Percentiles rank a stretch among this genome's conserved stretches.
Evolutionary conservation across 495 filamentous ascomycete species (phyloP).

Genomic region (Daldinia vernicosa): DNA sequence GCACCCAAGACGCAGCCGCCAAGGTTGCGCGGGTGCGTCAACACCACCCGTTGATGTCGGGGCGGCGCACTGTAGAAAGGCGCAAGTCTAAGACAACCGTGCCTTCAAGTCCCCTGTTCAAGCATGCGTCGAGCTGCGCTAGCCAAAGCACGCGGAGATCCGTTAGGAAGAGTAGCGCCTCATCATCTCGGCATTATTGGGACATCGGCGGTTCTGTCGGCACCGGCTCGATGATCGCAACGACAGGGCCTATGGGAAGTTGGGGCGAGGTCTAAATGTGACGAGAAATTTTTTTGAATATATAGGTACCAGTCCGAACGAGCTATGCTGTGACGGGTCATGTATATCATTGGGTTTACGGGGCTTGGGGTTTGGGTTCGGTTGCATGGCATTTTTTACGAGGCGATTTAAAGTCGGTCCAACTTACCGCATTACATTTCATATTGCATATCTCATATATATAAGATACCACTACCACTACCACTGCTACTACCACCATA

Average conservation of each 20-base stretch:
- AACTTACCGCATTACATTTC: constrained; percentile 14
- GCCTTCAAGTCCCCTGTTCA: constrained; percentile 57
- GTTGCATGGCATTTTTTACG: constrained; percentile 14
- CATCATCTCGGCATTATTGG: constrained; percentile 76
- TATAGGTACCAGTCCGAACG: constrained; percentile 21
- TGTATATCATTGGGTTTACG: constrained; percentile 31
- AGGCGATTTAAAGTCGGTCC: constrained; percentile 33
- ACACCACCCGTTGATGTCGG: constrained; percentile 82
- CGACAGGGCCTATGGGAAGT: constrained; percentile 71
- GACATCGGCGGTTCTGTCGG: constrained; percentile 82
- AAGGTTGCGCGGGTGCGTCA: constrained; percentile 84
- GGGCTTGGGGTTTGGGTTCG: not conserved
- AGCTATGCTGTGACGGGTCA: constrained; percentile 20
- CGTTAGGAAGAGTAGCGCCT: constrained; percentile 65
- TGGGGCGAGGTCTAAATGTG: constrained; percentile 71
- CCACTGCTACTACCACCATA: constrained; percentile 4
- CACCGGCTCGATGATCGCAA: constrained; percentile 72
- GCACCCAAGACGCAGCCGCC: constrained; percentile 71
- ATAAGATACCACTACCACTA: constrained; percentile 7
- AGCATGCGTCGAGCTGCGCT: constrained; percentile 74
- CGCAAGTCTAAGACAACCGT: constrained; percentile 62
- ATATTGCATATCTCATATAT: constrained; percentile 14
- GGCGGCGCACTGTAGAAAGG: constrained; percentile 59
- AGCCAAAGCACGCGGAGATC: constrained; percentile 79
- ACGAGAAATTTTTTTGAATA: not conserved